Evolutionary conservation across 1,139 yeast genomes (phyloP).

Genomic region (Taphrina wiesneri): DNA sequence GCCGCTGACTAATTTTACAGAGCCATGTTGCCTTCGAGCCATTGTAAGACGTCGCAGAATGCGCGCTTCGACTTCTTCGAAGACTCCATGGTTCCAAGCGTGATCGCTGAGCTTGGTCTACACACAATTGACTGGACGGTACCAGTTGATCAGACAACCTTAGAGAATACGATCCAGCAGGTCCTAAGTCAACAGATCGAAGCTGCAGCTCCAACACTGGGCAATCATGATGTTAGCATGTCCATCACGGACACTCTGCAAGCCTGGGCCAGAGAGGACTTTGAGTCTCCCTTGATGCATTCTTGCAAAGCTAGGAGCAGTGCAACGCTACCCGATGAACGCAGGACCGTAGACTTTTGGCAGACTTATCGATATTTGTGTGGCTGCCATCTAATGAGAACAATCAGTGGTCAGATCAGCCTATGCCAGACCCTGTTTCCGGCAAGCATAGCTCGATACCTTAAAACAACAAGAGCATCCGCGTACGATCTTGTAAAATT

Average conservation of each 20-base stretch:
- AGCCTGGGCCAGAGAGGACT: background rate
- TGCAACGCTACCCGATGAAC: background rate
- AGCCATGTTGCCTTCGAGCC: slow-evolving; percentile 23
- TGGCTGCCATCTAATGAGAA: background rate
- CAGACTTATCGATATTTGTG: slow-evolving; percentile 3
- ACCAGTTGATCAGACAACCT: background rate
- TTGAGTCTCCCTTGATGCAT: background rate
- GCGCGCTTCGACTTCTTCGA: slow-evolving; percentile 21
- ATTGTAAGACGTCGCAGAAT: slow-evolving; percentile 15
- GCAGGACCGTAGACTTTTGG: background rate
- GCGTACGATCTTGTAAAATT: no score
- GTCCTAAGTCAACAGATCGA: background rate
- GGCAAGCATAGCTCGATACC: slow-evolving; percentile 2
- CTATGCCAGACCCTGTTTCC: slow-evolving; percentile 2
- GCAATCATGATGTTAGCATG: background rate
- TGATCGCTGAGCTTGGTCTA: background rate
- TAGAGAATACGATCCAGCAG: background rate
- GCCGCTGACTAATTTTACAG: background rate
- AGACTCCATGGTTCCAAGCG: background rate
- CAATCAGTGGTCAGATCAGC: background rate
- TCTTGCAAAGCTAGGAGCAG: background rate
- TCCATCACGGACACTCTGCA: background rate
- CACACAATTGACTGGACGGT: slow-evolving; percentile 6
- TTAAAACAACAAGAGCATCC: background rate
- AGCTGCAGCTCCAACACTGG: background rate